Conservation (phyloP, 768 basidiomycete genomes). For the Coprinopsis sp. region DNA sequence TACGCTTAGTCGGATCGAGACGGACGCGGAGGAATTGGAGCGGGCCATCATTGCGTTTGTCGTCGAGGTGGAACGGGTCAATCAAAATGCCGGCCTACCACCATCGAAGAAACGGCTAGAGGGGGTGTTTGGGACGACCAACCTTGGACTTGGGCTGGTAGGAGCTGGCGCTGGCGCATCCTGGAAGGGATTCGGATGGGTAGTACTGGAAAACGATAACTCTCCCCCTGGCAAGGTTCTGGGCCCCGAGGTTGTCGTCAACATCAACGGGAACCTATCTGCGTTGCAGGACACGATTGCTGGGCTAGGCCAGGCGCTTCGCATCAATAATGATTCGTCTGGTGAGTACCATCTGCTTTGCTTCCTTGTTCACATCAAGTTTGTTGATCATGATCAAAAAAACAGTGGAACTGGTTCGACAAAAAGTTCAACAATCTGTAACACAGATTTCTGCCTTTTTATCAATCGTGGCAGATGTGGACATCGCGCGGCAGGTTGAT, state of each 20-base stretch:
- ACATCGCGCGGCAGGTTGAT: conserved; percentile 78
- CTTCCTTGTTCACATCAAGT: neutral
- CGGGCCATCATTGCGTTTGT: conserved; percentile 66
- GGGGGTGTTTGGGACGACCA: conserved; percentile 55
- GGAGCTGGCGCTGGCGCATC: conserved; percentile 72
- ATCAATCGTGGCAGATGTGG: conserved; percentile 58
- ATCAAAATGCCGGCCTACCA: conserved; percentile 28
- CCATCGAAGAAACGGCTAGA: conserved; percentile 48
- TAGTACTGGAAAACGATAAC: conserved; percentile 47
- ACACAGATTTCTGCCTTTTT: conserved; percentile 57
- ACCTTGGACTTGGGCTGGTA: conserved; percentile 72
- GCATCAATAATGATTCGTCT: conserved; percentile 29
- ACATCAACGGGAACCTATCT: conserved; percentile 44
- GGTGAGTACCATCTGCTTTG: conserved; percentile 25
- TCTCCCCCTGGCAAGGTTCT: conserved; percentile 45
- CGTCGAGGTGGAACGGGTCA: conserved; percentile 59
- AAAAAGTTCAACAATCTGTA: conserved; percentile 46
- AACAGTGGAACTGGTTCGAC: conserved; percentile 38
- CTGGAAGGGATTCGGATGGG: conserved; percentile 88
- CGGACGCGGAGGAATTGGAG: conserved; percentile 73
- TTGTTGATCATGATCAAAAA: conserved; percentile 1
- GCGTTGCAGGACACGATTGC: conserved; percentile 49
- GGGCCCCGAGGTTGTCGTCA: conserved; percentile 47
- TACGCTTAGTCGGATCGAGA: conserved; percentile 65
- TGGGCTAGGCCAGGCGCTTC: conserved; percentile 30